These are phyloP conservation scores for Earliella scabrosa DNA, from an alignment of 1,284 basidiomycete species.

Conservation along the genomic window DNA sequence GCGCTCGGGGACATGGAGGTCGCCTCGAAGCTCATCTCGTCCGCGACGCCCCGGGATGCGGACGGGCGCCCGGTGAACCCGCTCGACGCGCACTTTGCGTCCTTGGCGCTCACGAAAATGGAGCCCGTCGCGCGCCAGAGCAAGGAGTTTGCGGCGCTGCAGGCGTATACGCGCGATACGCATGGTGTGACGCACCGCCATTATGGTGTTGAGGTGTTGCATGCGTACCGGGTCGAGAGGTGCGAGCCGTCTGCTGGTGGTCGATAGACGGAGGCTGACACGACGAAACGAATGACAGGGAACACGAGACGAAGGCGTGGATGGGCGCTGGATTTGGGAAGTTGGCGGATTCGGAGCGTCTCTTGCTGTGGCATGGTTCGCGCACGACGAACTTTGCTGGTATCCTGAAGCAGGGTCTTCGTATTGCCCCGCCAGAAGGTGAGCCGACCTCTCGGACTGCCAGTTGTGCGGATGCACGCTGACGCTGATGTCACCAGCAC, in stretches of 20 bases:
- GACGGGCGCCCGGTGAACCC: constrained; percentile 56
- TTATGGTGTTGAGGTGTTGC: constrained; percentile 46
- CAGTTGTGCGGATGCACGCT: background rate
- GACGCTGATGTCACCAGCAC: constrained; percentile 38
- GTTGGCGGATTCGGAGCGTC: constrained; percentile 52
- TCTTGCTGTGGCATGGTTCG: constrained; percentile 72
- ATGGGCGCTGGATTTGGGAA: constrained; percentile 49
- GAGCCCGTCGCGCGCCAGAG: constrained; percentile 47
- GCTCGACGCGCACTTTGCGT: constrained; percentile 60
- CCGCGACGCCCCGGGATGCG: constrained; percentile 42
- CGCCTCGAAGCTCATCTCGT: constrained; percentile 59
- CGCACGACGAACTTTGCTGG: constrained; percentile 69
- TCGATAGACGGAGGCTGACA: background rate
- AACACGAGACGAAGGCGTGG: constrained; percentile 57
- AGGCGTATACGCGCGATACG: constrained; percentile 56
- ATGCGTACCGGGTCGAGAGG: constrained; percentile 65
- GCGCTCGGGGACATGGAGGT: constrained; percentile 71
- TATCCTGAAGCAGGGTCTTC: constrained; percentile 67
- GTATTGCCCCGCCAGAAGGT: constrained; percentile 74
- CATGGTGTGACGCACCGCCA: constrained; percentile 58
- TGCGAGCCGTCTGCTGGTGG: constrained; percentile 21
- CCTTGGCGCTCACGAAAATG: constrained; percentile 58
- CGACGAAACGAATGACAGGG: too few relatives aligned
- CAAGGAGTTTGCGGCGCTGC: constrained; percentile 54
- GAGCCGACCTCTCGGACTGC: constrained; percentile 4